Conservation (phyloP, 805 yeast species). For the Jamesozyma spencerorum region DNA sequence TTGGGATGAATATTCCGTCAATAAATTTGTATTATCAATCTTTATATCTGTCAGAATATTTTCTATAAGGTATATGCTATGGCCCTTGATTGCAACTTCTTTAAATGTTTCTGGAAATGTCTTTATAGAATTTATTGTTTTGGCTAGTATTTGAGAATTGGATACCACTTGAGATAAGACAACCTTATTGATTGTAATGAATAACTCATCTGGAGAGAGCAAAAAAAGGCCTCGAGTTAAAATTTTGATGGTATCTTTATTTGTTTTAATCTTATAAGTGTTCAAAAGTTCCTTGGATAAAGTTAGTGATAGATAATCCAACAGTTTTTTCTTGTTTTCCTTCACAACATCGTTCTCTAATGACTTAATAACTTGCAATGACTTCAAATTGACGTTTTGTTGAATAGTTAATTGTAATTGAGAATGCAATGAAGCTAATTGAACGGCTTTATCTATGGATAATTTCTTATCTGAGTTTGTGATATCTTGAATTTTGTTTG, state of each 20-base stretch:
- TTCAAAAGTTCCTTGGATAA: constrained; percentile 13
- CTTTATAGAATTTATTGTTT: constrained; percentile 25
- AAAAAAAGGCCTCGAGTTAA: constrained; percentile 13
- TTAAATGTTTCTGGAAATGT: constrained; percentile 18
- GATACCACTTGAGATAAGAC: constrained; percentile 13
- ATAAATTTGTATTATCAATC: constrained; percentile 10
- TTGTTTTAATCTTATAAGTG: constrained; percentile 5
- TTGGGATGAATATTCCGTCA: constrained; percentile 15
- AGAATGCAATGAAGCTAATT: constrained; percentile 20
- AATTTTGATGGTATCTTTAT: constrained; percentile 6
- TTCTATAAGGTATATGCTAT: constrained; percentile 12
- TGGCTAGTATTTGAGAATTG: constrained; percentile 17
- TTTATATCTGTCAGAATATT: constrained; percentile 11
- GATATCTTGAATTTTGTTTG: constrained; percentile 15
- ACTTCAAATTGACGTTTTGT: constrained; percentile 21
- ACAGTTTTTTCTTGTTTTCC: constrained; percentile 18
- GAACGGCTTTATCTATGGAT: constrained; percentile 10
- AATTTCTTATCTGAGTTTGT: constrained; percentile 3
- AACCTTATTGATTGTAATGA: constrained; percentile 16
- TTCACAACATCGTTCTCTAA: constrained; percentile 14
- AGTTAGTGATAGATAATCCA: constrained; percentile 10
- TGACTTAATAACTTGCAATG: constrained; percentile 21
- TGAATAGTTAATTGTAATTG: constrained; percentile 20
- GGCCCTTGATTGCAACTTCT: constrained; percentile 13
- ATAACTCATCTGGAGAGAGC: constrained; percentile 21